Base-by-base conservation (phyloP, 148 eudicot species). In the Cornus controversa region DNA sequence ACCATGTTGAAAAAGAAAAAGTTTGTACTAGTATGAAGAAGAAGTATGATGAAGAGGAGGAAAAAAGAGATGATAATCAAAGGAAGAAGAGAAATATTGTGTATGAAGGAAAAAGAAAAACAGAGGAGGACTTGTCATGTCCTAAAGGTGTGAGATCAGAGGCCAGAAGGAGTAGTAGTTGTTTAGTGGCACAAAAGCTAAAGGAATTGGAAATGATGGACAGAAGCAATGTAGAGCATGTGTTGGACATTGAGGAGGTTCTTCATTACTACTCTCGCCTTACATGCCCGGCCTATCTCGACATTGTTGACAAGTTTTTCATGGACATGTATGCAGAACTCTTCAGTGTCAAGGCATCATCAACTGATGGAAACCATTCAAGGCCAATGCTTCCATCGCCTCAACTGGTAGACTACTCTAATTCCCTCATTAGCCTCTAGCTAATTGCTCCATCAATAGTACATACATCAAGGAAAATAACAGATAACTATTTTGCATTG, bases 251-350 rank as follows among this genome's bases (percentile, higher is more conserved):
- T 22, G 90, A 90, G 77, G 92, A 92, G 71, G 88, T 83, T 70
- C 83, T 90, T 64, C 91, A 87, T 66, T 88, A 85, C 81, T 92
- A 92, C 36, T 85, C 93, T 3, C 74, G 82, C 13, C 88, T 92
- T 10, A 88, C 85, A 25, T 85, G 88, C 69, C 92, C 96, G 0
- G 80, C 87, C 64, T 92, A 85, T 24, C 69, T 90, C 16, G 93
- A 89, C 16, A 88, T 92, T 70, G 86, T 90, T 23, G 96, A 92
- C 72, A 89, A 81, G 80, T 87, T 90, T 75, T 86, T 90, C 80
- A 78, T 66, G 53, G 87, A 90, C 36, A 82, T 92, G 76, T 84
- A 84, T 66, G 37, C 81, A 15, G 93, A 90, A 7, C 78, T 77
- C 78, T 77, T 82, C n/a, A 37, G 76, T 65, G 11, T 72, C 22